Evolutionary conservation across 768 basidiomycete genomes (phyloP), one percentile per base, ranked within the genome.

Genomic region (Naganishia randhawae): DNA sequence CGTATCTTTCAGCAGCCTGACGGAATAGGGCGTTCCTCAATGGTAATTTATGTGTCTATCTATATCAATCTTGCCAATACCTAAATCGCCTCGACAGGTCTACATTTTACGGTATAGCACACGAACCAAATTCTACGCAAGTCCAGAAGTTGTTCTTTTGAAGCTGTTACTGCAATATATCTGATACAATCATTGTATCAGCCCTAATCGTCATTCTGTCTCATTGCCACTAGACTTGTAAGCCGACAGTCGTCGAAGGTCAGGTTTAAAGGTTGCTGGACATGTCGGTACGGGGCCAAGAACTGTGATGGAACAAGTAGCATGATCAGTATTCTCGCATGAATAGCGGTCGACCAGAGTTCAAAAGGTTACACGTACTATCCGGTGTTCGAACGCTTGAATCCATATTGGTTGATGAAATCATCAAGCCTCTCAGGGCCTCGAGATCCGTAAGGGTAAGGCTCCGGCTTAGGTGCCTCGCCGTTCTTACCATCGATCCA

Each of bases 391-490:
- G 85, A 78, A 45, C 92, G 86, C 80, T 83, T 88, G 83, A 85
- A 97, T 7, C 91, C 93, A 76, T 87, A 88, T 78, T 86, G 86
- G 63, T 70, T 73, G 71, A 89, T 87, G 77, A 92, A 99, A 0
- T 77, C 81, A 25, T 91, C 90, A 42, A 97, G 83, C 77, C 88
- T 84, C 72, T 86, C 86, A 0, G 95, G 96, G n/a, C 94, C 96
- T 69, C 96, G 88, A 67, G 92, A 92, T 51, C 96, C 96, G 78
- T 98, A 99, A 6, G 88, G 86, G 82, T 99, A 99, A 19, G 84
- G 78, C 54, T 85, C 81, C 6, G 91, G 92, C 74, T 81, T 87
- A 57, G 94, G 93, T 52, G 65, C 69, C 45, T 82, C 81, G 4
- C 88, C 89, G 50, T 82, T 78, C 80, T 84, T 83, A 13, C 91